Evolutionary conservation across 345 rosid species (phyloP), one percentile per base, ranked within the genome.

Genomic region (Gossypioides kirkii): DNA sequence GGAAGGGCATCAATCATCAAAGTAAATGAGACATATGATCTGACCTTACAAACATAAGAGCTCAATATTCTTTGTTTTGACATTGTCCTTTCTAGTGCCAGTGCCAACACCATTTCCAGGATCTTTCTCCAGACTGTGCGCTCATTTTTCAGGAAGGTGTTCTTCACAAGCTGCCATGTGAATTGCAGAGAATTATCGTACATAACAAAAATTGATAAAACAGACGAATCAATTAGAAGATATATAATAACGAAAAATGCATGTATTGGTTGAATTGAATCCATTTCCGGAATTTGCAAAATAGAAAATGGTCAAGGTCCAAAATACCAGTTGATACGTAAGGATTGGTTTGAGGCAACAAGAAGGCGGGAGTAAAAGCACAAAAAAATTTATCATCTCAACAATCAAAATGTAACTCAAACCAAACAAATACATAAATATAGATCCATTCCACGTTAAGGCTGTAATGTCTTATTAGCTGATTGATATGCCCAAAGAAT

Each of bases 41-140:
- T 70, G 12, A 76, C 78, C 82, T 74, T 74, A 65, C 82, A 59
- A 50, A 61, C n/a, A 28, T 77, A 74, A 43, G 79, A 65, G 77
- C 85, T 71, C 32, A 79, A 41, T 76, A 79, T 82, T 77, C 72
- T 67, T 74, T 72, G 70, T 71, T 82, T 82, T 41, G 85, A 71
- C 52, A 79, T 55, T 47, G 65, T 73, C 63, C 82, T 74, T 73
- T 82, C 85, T 20, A 79, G 14, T 25, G 79, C 85, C 20, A 71
- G 46, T 71, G 82, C 79, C 70, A 76, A 64, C 65, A 72, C 36
- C 58, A 75, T 78, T 54, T 81, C 81, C 59, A 77, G 71, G 38
- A 69, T 74, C 73, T 77, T 79, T 74, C 85, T 63, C 13, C 63
- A 75, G 65, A 80, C 12, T 7, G 28, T 75, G 47, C 67, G 71